Conservation (phyloP, 140 eudicot genomes). For the Oenanthe javanica region DNA sequence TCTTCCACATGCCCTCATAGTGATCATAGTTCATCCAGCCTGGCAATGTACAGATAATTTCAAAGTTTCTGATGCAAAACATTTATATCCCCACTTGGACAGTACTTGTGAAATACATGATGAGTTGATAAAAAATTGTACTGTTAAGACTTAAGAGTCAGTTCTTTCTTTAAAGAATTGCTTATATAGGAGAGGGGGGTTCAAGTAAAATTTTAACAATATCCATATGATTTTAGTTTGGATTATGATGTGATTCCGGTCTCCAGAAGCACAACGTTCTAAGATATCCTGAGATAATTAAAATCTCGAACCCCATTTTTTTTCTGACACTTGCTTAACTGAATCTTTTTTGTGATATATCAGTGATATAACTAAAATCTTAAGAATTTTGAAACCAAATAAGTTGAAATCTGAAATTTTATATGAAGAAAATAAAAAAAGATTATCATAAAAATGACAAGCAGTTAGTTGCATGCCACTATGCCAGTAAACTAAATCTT, state of each 20-base stretch:
- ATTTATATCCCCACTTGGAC: background rate
- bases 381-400: too few species aligned
- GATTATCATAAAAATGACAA: background rate
- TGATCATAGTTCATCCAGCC: background rate
- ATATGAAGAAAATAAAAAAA: background rate
- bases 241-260: too few species aligned
- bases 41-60: background rate
- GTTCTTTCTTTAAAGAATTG: background rate
- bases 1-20: slow-evolving; percentile 4
- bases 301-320: too few species aligned
- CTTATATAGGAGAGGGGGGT: background rate
- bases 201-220: background rate
- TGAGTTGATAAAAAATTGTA: background rate
- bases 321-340: too few species aligned
- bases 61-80: background rate
- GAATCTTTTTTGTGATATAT: too few species aligned
- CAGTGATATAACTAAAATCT: too few species aligned
- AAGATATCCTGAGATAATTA: too few species aligned
- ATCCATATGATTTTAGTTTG: background rate
- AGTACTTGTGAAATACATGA: background rate
- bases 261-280: too few species aligned
- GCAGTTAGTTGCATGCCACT: background rate
- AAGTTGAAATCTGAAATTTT: background rate
- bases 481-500: background rate
- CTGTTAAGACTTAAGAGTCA: background rate